Percentiles rank a stretch among this genome's conserved stretches.
These are phyloP conservation scores for Auricularia sp. DNA, from an alignment of 768 basidiomycete species.

Conservation along the genomic window DNA sequence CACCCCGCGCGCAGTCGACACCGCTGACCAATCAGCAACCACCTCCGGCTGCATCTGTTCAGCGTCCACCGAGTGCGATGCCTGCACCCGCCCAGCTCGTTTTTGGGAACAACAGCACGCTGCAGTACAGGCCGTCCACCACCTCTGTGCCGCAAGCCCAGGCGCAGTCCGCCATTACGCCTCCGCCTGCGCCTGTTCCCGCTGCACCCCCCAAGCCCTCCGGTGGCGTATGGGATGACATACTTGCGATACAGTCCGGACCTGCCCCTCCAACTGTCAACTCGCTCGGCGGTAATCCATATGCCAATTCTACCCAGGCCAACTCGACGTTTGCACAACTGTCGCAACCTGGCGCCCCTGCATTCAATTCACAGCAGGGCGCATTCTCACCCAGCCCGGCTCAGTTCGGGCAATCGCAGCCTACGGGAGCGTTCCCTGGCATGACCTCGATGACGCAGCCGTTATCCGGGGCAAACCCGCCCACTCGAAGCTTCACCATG, in stretches of 20 bases:
- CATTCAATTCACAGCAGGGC: too few species aligned
- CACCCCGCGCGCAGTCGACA: conserved; percentile 26
- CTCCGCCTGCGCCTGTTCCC: neutral
- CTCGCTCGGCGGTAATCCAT: conserved; percentile 13
- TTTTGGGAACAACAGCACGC: neutral
- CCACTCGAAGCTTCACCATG: neutral
- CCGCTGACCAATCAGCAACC: conserved; percentile 37
- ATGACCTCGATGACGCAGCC: too few species aligned
- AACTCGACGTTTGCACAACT: conserved; percentile 1
- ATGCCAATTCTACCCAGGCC: conserved; percentile 14
- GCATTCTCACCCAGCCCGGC: too few species aligned
- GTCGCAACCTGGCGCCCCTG: neutral
- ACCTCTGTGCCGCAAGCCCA: neutral
- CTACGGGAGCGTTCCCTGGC: too few species aligned
- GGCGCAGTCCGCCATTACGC: neutral
- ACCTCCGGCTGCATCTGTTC: conserved; percentile 19
- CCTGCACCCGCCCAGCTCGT: neutral
- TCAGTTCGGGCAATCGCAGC: too few species aligned
- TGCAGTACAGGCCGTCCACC: neutral
- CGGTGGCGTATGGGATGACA: conserved; percentile 48
- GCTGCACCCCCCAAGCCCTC: conserved; percentile 13
- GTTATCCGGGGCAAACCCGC: neutral
- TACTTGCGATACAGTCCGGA: conserved; percentile 38
- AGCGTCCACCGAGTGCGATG: neutral
- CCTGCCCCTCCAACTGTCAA: conserved; percentile 35